Conservation (phyloP, 495 filamentous ascomycete species). For the Venustampulla echinocandica region DNA sequence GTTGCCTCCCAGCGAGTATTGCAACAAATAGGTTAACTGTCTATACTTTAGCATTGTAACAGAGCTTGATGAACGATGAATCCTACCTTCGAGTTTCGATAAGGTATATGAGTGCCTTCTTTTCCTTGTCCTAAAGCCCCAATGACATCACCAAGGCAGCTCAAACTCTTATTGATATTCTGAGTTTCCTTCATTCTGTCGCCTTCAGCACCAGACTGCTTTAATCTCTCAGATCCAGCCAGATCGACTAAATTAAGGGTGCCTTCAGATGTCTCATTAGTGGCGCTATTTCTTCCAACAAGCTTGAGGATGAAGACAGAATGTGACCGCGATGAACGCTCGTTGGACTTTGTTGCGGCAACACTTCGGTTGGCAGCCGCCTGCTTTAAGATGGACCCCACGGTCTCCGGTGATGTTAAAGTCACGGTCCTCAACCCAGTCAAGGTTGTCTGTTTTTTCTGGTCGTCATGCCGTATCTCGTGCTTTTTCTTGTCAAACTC, state of each 20-base stretch:
- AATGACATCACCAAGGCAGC: constrained; percentile 91
- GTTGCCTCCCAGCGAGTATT: constrained; percentile 92
- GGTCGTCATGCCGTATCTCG: constrained; percentile 82
- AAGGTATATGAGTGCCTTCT: constrained; percentile 81
- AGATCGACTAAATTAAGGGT: constrained; percentile 95
- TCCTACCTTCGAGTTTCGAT: constrained; percentile 84
- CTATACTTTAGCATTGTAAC: constrained; percentile 5
- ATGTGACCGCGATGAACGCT: constrained; percentile 87
- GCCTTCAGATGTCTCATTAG: constrained; percentile 78
- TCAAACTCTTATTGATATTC: constrained; percentile 91
- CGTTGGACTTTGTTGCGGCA: constrained; percentile 92
- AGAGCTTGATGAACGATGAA: neutral
- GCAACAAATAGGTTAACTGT: constrained; percentile 86
- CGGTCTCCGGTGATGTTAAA: constrained; percentile 69
- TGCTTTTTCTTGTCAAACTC: constrained; percentile 79
- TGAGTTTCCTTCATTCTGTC: constrained; percentile 89
- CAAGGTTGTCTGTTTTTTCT: constrained; percentile 72
- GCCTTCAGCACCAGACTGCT: constrained; percentile 73
- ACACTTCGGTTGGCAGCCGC: constrained; percentile 82
- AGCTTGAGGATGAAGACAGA: constrained; percentile 94
- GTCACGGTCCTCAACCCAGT: constrained; percentile 72
- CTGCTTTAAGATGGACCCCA: constrained; percentile 66
- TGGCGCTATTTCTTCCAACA: constrained; percentile 68
- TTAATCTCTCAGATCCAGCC: constrained; percentile 84
- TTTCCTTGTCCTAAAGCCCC: constrained; percentile 80